These are phyloP conservation scores for Tricholoma hemisulphureum DNA, from an alignment of 768 basidiomycete genomes.

Conservation along the genomic window DNA sequence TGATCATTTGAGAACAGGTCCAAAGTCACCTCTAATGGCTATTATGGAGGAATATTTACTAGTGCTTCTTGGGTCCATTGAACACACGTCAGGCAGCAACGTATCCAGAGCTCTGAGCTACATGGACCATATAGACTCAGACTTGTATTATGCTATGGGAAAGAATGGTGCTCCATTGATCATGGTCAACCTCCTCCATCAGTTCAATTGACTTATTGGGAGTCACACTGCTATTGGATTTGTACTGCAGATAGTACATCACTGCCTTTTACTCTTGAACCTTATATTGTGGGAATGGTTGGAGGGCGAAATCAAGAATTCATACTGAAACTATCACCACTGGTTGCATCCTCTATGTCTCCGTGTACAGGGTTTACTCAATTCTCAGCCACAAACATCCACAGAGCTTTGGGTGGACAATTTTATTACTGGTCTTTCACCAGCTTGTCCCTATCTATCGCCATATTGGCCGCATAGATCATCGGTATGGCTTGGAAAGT, in stretches of 20 bases:
- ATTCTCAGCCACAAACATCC: neutral
- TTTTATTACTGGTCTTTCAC: neutral
- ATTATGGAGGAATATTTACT: neutral
- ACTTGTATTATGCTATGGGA: neutral
- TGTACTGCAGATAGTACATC: neutral
- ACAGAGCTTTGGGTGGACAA: neutral
- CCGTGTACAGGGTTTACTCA: neutral
- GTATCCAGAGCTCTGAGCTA: constrained; percentile 2
- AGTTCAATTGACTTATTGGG: neutral
- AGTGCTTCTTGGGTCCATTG: neutral
- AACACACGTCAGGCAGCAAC: neutral
- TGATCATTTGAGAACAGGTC: neutral
- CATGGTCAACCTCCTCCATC: neutral
- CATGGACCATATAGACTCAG: neutral
- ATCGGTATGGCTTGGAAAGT: neutral
- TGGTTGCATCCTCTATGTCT: neutral
- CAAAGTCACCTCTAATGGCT: neutral
- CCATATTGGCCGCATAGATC: neutral
- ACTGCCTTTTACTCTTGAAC: neutral
- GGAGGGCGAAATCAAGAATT: neutral
- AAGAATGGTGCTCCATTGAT: neutral
- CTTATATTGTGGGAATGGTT: constrained; percentile 1
- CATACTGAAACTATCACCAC: neutral
- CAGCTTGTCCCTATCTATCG: neutral
- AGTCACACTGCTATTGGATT: neutral